These are phyloP conservation scores for Rhizoclosmatium hyalinum DNA, from an alignment of 371 early-diverging fungal genomes.

Conservation along the genomic window DNA sequence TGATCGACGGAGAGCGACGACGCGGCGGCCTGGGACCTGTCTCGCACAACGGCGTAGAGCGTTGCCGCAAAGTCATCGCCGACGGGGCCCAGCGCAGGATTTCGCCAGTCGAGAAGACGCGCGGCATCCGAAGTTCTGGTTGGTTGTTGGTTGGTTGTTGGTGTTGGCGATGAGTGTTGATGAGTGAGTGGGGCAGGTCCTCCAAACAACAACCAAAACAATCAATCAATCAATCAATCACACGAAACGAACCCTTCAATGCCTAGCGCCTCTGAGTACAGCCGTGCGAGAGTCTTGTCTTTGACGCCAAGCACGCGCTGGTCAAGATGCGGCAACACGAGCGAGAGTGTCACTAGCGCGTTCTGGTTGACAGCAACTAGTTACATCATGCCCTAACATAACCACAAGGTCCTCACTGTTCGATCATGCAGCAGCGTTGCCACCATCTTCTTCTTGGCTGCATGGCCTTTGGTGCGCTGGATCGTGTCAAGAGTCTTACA, in stretches of 20 bases:
- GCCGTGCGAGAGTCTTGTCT: conserved; percentile 69
- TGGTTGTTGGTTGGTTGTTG: conserved; percentile 18
- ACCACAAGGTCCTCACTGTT: not conserved
- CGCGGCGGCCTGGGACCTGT: not conserved
- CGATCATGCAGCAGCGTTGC: conserved; percentile 11
- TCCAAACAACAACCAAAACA: not conserved
- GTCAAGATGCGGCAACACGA: conserved; percentile 76
- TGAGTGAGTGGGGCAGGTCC: conserved; percentile 32
- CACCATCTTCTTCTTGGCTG: conserved; percentile 6
- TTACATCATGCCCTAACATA: not conserved
- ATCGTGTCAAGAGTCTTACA: conserved; percentile 16
- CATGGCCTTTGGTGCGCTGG: conserved; percentile 21
- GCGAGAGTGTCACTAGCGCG: conserved; percentile 67
- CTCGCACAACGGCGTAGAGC: not conserved
- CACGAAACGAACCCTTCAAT: conserved; percentile 18
- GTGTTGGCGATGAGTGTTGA: conserved; percentile 34
- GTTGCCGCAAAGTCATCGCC: conserved; percentile 49
- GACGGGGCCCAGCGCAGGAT: conserved; percentile 46
- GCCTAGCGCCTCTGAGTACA: conserved; percentile 64
- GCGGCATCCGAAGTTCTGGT: conserved; percentile 60
- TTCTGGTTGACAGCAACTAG: conserved; percentile 41
- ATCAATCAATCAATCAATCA: not conserved
- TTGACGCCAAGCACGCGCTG: conserved; percentile 67
- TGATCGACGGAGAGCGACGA: conserved; percentile 2
- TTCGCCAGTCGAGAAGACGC: conserved; percentile 66